Percentiles rank a stretch among this genome's conserved stretches.
These are phyloP conservation scores for Magnusiomyces sp. DNA, from an alignment of 1,139 yeast species.

Conservation along the genomic window DNA sequence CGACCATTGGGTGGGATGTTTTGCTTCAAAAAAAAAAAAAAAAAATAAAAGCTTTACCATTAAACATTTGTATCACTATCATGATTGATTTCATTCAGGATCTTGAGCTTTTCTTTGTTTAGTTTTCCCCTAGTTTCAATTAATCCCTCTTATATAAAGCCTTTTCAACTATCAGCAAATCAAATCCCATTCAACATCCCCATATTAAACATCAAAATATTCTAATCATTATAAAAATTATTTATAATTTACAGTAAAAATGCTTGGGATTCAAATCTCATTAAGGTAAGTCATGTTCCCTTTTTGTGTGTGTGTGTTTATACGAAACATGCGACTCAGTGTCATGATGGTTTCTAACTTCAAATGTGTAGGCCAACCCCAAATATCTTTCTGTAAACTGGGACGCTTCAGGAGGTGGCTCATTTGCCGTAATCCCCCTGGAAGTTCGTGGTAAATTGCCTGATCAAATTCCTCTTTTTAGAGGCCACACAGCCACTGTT, in stretches of 20 bases:
- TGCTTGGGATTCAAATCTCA: constrained; percentile 92
- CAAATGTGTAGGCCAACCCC: constrained; percentile 50
- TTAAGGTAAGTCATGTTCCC: constrained; percentile 38
- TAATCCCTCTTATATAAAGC: neutral
- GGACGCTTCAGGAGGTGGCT: constrained; percentile 96
- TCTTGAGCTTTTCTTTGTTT: neutral
- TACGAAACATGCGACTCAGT: constrained; percentile 36
- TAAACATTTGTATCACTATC: no score
- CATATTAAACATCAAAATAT: neutral
- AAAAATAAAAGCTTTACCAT: no score
- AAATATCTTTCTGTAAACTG: constrained; percentile 80
- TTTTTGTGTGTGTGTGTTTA: neutral
- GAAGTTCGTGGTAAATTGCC: constrained; percentile 89
- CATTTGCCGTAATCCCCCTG: constrained; percentile 87
- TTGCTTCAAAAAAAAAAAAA: neutral
- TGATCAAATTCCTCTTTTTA: constrained; percentile 82
- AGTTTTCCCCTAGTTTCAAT: neutral
- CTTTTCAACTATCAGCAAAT: neutral
- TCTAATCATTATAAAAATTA: neutral
- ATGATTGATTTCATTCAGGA: no score
- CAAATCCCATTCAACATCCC: neutral
- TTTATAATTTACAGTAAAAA: constrained; percentile 58
- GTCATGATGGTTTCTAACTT: neutral
- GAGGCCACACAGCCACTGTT: constrained; percentile 94
- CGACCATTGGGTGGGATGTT: no score